Evolutionary conservation across 257 asterid genomes (phyloP).

Genomic region (Leptodermis oblonga): DNA sequence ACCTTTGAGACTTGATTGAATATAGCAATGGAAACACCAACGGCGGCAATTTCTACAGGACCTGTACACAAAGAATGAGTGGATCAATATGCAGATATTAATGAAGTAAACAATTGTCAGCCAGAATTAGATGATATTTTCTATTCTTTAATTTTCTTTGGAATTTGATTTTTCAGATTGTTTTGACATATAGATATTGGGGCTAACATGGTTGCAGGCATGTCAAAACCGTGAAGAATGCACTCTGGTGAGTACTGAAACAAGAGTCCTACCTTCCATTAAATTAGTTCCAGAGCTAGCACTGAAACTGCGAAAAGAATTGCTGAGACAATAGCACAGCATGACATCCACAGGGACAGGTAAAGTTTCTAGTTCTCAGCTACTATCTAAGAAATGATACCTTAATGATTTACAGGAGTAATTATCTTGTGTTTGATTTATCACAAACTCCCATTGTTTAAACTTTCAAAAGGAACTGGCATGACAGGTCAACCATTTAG

Average conservation of each 20-base stretch:
- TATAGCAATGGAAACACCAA: conserved; percentile 83
- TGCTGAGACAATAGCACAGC: neutral
- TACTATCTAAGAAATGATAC: neutral
- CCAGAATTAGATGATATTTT: neutral
- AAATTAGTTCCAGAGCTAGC: neutral
- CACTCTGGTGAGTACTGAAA: neutral
- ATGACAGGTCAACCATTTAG: neutral
- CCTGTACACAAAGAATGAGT: conserved; percentile 30
- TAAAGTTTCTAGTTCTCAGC: neutral
- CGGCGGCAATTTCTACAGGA: conserved; percentile 81
- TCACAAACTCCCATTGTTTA: neutral
- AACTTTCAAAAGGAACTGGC: neutral
- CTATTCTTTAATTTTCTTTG: neutral
- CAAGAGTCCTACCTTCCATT: neutral
- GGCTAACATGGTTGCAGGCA: neutral
- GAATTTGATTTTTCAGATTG: too few relatives aligned
- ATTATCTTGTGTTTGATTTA: neutral
- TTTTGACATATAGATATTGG: too few relatives aligned
- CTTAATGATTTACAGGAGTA: neutral
- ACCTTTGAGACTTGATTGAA: conserved; percentile 86
- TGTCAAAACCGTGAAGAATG: neutral
- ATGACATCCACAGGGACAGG: neutral
- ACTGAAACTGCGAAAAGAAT: neutral
- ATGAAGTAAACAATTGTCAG: neutral
- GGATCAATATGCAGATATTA: neutral